These are phyloP conservation scores for Spinacia oleracea DNA, from an alignment of 179 eudicot genomes.

Conservation along the genomic window DNA sequence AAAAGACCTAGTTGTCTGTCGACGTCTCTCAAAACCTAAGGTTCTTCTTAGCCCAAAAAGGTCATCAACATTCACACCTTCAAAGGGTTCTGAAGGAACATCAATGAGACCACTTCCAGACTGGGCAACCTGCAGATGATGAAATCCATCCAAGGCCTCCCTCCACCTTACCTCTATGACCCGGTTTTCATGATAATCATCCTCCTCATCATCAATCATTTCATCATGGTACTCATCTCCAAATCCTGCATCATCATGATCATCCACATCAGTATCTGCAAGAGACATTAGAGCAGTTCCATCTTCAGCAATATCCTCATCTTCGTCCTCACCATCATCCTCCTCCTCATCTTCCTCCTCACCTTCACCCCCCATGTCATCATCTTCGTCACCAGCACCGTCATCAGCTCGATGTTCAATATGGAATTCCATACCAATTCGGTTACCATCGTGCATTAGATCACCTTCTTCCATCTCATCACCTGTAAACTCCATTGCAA, in stretches of 20 bases:
- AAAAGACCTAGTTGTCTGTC: conserved; percentile 70
- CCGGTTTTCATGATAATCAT: conserved; percentile 87
- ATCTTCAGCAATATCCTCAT: conserved; percentile 93
- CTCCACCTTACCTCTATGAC: conserved; percentile 99
- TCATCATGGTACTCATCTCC: conserved; percentile 96
- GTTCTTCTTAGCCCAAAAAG: conserved; percentile 88
- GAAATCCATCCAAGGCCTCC: conserved; percentile 94
- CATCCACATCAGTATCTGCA: conserved; percentile 95
- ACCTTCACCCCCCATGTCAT: conserved; percentile 93
- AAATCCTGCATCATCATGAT: conserved; percentile 87
- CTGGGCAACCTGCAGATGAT: conserved; percentile 90
- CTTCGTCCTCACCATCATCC: conserved; percentile 93
- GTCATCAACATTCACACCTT: conserved; percentile 97
- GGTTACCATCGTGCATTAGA: conserved; percentile 50
- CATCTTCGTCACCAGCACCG: conserved; percentile 90
- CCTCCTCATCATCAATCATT: conserved; percentile 93
- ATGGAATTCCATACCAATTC: conserved; percentile 73
- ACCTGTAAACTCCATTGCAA: conserved; percentile 64
- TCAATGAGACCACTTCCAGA: conserved; percentile 71
- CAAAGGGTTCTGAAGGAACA: conserved; percentile 84
- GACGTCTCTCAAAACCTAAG: conserved; percentile 85
- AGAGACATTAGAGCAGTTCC: conserved; percentile 94
- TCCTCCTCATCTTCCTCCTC: conserved; percentile 95
- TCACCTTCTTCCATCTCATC: conserved; percentile 82
- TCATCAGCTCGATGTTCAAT: conserved; percentile 78